Evolutionary conservation across 345 rosid genomes (phyloP).

Genomic region (Turritis glabra): DNA sequence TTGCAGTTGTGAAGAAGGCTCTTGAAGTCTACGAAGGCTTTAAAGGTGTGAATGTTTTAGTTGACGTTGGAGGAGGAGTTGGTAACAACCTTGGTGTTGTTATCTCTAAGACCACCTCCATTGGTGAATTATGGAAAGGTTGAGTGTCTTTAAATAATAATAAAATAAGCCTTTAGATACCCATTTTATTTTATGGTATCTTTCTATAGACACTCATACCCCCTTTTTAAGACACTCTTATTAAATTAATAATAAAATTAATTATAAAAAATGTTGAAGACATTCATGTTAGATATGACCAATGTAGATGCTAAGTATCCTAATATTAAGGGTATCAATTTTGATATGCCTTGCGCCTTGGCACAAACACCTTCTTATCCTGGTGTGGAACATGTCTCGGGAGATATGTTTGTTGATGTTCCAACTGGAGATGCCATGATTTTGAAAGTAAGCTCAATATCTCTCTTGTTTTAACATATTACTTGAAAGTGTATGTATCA

Average conservation of each 20-base stretch:
- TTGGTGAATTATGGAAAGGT: too few species aligned
- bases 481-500: neutral
- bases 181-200: too few species aligned
- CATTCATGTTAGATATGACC: too few species aligned
- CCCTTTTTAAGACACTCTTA: too few species aligned
- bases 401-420: conserved; percentile 79
- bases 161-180: too few species aligned
- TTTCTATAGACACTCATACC: too few species aligned
- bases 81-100: conserved; percentile 55
- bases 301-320: too few species aligned
- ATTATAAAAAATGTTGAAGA: too few species aligned
- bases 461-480: neutral
- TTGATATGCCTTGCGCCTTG: conserved; percentile 43
- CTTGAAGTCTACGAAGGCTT: conserved; percentile 62
- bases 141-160: too few species aligned
- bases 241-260: too few species aligned
- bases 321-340: conserved; percentile 50
- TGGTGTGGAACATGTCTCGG: conserved; percentile 66
- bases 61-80: conserved; percentile 74
- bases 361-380: conserved; percentile 43
- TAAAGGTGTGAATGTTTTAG: conserved; percentile 45
- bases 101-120: too few species aligned
- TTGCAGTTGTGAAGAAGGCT: conserved; percentile 51
- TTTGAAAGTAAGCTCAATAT: conserved; percentile 58
- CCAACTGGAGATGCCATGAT: conserved; percentile 81